Base-by-base conservation (phyloP, 441 rosid genomes). In the Pelargonium fulgidum region DNA sequence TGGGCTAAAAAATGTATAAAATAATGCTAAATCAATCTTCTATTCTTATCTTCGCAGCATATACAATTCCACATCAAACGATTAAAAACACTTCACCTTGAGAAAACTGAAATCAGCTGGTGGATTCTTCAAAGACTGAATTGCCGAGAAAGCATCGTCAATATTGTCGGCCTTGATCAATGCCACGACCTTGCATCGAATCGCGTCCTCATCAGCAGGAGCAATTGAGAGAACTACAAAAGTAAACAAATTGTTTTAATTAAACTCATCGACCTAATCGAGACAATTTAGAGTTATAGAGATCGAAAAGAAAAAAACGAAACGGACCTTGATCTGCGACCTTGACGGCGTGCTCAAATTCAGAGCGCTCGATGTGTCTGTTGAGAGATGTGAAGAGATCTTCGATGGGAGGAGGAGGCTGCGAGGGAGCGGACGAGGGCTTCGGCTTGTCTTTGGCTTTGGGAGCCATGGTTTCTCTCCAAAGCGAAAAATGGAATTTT, bases 101-200 rank as follows among this genome's bases (percentile, higher is more conserved):
- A 75, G 78, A 77, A 86, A 88, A 58, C 83, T 76, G 65, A 91
- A 85, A 82, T 91, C 95, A 52, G 80, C 64, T 6, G 81, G 79
- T 48, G 81, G 70, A 62, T 67, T 86, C 41, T 68, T 81, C 50
- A 77, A 66, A 1, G 92, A 80, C 1, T 80, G 87, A 75, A 89
- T 82, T 0, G 84, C 65, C 10, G 90, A 79, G 62, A 91, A 84
- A 66, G 97, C 94, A 41, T 72, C 84, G 42, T 87, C 93, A 68
- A 88, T 75, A 29, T 79, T 77, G 58, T 91, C 96, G 20, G 64
- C 80, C 86, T 81, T 87, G 6, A 93, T 81, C 75, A 93, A 67
- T 36, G 93, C 88, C 77, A 87, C 96, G n/a, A 89, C 85, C 77
- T 93, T 89, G 82, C 99, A 91, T 72, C 84, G 82, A 77, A 88